Percentiles rank a stretch among this genome's conserved stretches.
Evolutionary conservation across 208 protist species (phyloP).

Genomic region (Crithidia bombi): DNA sequence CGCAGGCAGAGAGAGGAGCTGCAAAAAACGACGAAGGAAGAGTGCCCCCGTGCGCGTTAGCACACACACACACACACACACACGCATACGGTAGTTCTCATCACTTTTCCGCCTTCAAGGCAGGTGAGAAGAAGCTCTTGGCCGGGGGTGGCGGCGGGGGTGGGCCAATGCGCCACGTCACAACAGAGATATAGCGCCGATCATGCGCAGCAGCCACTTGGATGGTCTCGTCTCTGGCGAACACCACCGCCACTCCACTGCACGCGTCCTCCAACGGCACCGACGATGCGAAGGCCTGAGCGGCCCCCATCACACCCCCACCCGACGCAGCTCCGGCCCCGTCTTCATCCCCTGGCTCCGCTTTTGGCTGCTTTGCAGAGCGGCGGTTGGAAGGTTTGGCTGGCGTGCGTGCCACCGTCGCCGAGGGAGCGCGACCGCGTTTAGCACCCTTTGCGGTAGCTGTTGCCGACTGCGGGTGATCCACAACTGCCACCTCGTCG

Average conservation of each 20-base stretch:
- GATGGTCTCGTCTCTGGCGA: slow-evolving; percentile 28
- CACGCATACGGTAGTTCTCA: not conserved
- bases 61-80: no score
- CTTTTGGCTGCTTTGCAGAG: not conserved
- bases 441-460: not conserved
- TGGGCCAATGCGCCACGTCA: slow-evolving; percentile 44
- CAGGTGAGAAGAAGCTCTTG: not conserved
- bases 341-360: not conserved
- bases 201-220: slow-evolving; percentile 52
- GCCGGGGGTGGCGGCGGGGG: not conserved
- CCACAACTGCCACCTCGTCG: not conserved
- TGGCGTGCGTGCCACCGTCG: not conserved
- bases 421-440: not conserved
- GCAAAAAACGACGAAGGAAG: no score
- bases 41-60: no score
- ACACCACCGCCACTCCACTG: slow-evolving; percentile 39
- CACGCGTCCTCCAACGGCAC: slow-evolving; percentile 37
- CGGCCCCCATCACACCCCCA: not conserved
- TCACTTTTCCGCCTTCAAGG: not conserved
- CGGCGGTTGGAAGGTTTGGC: not conserved
- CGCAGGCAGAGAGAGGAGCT: no score
- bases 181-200: slow-evolving; percentile 41
- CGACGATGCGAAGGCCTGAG: slow-evolving; percentile 10
- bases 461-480: not conserved
- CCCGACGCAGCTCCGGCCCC: not conserved